Evolutionary conservation across 2,329 filamentous ascomycete species (phyloP), one percentile per base, ranked within the genome.

Genomic region (Chaetothyriales sp.): DNA sequence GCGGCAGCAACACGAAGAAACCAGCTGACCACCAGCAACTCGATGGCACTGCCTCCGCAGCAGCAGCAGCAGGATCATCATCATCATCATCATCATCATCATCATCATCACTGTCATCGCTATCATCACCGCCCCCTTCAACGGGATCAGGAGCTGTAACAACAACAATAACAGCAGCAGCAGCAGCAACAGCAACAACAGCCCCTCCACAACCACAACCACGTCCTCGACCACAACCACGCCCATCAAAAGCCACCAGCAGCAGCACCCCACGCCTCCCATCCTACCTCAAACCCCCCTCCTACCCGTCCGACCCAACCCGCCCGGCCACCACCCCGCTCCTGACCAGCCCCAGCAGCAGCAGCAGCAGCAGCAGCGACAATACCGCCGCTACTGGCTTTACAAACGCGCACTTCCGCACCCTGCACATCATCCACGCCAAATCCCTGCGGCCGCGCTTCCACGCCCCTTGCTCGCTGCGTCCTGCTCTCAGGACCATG

Each of bases 401-500:
- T 50, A 60, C 55, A 39, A 59, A 60, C 53, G 49, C 53, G 15
- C 59, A 61, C 49, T 61, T 59, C 52, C 52, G 54, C 44, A 57
- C 55, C 10, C 51, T 61, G 20, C 55, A 60, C 53, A 60, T 59
- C 49, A 55, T 60, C 32, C 57, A 58, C 49, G 52, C 54, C 47
- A 60, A 60, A 54, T 59, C 59, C 1, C 50, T 55, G 19, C 55
- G 54, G 12, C 53, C 57, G 4, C 54, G 54, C 43, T 60, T 59
- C 51, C 58, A 57, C 46, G 53, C 48, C 2, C 57, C 57, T 10
- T n/a, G 47, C 9, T 43, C 45, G 20, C 55, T 60, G 18, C 53
- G 58, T 9, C 51, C 52, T 9, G 47, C 46, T 3, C 46, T 60
- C 9, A 18, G 49, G 3, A 48, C 53, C 22, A 46, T 28, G 84